A percentile compares a stretch with the other conserved stretches of the same genome.
phyloP scores from a whole-genome alignment of 2,329 filamentous ascomycete species.

The Parastagonospora nodorum region DNA sequence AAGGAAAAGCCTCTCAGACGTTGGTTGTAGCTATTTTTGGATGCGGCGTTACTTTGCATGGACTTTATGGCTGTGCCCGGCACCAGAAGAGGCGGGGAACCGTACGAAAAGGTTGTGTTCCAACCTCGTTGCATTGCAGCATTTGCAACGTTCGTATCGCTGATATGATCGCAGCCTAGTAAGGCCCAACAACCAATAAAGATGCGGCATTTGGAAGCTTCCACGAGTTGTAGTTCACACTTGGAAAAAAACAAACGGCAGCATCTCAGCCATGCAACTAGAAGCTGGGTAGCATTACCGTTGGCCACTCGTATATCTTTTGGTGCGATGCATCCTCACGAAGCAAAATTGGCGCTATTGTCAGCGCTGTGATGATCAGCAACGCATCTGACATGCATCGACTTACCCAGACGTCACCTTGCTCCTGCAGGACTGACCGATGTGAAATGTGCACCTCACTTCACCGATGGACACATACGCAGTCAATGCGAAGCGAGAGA shows the following conservation, averaged over 20 bases:
- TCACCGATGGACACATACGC: no score
- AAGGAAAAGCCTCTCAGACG: not conserved
- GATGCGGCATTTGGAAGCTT: no score
- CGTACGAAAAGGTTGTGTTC: conserved; percentile 1
- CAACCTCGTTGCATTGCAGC: conserved; percentile 1
- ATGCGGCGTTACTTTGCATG: not conserved
- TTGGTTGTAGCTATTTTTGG: conserved; percentile 1
- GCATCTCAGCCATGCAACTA: no score
- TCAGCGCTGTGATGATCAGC: not conserved
- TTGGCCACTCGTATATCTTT: no score
- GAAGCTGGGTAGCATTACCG: no score
- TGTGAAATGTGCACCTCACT: not conserved
- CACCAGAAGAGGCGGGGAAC: conserved; percentile 3
- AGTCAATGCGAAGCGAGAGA: no score
- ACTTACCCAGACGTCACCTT: no score
- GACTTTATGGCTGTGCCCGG: not conserved
- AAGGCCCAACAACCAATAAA: no score
- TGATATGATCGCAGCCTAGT: conserved; percentile 1
- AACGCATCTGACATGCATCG: not conserved
- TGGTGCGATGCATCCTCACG: no score
- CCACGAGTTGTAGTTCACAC: no score
- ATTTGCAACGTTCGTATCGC: conserved; percentile 3
- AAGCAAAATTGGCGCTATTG: no score
- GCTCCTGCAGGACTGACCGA: not conserved
- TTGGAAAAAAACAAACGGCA: no score